Evolutionary conservation across 495 filamentous ascomycete genomes (phyloP), one percentile per base, ranked within the genome.

Genomic region (Penicillium daleae): DNA sequence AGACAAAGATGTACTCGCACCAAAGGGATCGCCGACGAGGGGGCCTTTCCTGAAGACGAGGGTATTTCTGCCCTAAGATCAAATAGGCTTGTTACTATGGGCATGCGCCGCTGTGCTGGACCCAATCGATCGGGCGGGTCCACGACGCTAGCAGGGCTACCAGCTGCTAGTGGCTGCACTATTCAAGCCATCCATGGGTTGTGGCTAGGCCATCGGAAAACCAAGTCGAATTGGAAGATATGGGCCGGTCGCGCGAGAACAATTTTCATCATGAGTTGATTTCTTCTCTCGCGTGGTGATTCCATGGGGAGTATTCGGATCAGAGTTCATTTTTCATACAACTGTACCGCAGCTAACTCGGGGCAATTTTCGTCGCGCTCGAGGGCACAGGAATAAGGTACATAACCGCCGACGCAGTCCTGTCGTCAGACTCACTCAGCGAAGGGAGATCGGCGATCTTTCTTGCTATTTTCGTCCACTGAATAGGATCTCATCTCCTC

Each of bases 161-260:
- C 19, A 7, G 29, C 33, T 39, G 29, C 60, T 68, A 68, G 65
- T 60, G 65, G 68, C 32, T 63, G 56, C 62, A 50, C 68, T 68
- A 71, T 70, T 59, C 63, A 62, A 57, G 46, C 52, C 49, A 51
- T n/a, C 64, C 64, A 66, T 66, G 64, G 60, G 52, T 57, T 53
- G 29, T 49, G 44, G 44, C 40, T 44, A 31, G 31, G 44, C 55
- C 52, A 49, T 59, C 61, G 44, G 46, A 27, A 50, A 50, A 29
- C 13, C 15, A 49, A 27, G 46, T 49, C 27, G 48, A 50, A 50
- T 56, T 42, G 51, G 39, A 35, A 48, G 15, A 50, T 44, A n/a
- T 51, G 24, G 13, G 17, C n/a, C 46, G 13, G 19, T 51, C 29
- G 37, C 7, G 4, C 19, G 42, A 46, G 22, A 24, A 46, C 42